phyloP scores from a whole-genome alignment of 2,329 filamentous ascomycete genomes.

The Penicillium freii region DNA sequence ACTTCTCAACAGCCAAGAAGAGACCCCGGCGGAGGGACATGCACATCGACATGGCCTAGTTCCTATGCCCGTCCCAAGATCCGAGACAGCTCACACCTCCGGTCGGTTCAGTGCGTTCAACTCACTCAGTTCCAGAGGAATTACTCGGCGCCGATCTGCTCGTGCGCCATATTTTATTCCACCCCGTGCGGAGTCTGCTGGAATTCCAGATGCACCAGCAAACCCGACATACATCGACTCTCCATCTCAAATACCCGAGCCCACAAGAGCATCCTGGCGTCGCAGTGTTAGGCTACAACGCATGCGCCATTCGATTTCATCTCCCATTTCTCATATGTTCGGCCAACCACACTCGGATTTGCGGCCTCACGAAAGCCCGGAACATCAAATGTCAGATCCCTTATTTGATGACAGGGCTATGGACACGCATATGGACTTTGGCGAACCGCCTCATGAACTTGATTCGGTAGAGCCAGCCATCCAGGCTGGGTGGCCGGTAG shows the following conservation, averaged over 20 bases:
- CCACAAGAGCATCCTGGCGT: conserved; percentile 39
- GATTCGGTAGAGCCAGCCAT: conserved; percentile 44
- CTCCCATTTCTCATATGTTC: conserved; percentile 46
- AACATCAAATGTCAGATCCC: conserved; percentile 31
- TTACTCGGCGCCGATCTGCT: conserved; percentile 40
- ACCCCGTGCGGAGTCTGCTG: conserved; percentile 33
- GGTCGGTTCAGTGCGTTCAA: conserved; percentile 44
- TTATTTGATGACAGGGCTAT: conserved; percentile 30
- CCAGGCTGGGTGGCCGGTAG: conserved; percentile 29
- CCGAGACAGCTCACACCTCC: conserved; percentile 34
- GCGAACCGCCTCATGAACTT: conserved; percentile 40
- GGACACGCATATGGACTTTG: conserved; percentile 43
- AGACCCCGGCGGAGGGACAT: conserved; percentile 46
- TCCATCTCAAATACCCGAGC: conserved; percentile 28
- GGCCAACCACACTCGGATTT: conserved; percentile 34
- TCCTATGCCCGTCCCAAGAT: conserved; percentile 37
- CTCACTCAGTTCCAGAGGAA: conserved; percentile 40
- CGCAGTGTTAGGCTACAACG: conserved; percentile 42
- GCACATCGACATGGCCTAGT: conserved; percentile 46
- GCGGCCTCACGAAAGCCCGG: conserved; percentile 28
- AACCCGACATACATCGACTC: conserved; percentile 30
- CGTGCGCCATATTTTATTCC: conserved; percentile 42
- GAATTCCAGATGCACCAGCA: conserved; percentile 30
- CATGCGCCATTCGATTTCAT: conserved; percentile 45
- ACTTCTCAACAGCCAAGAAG: conserved; percentile 46